Percentiles rank a stretch among this genome's conserved stretches.
These are phyloP conservation scores for Monilinia fructicola DNA, from an alignment of 2,329 filamentous ascomycete genomes.

Conservation along the genomic window DNA sequence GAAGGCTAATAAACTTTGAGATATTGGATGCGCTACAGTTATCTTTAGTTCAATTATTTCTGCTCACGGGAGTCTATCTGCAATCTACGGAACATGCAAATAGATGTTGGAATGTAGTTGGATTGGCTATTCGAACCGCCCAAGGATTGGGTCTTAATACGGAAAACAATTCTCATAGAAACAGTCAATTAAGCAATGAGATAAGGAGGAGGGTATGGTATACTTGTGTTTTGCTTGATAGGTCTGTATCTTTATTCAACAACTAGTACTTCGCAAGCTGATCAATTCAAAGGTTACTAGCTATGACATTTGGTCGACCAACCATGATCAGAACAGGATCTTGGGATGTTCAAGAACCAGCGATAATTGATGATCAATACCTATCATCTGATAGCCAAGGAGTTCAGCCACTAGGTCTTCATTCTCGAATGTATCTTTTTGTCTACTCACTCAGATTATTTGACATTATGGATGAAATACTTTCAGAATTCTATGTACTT, in stretches of 20 bases:
- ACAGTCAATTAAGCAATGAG: constrained; percentile 36
- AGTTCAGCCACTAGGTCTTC: constrained; percentile 29
- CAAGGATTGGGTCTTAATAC: constrained; percentile 38
- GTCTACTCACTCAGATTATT: constrained; percentile 30
- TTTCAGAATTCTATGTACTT: constrained; percentile 25
- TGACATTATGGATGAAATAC: constrained; percentile 30
- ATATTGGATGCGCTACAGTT: constrained; percentile 36
- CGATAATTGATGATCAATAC: constrained; percentile 40
- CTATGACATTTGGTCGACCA: constrained; percentile 39
- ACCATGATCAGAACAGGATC: constrained; percentile 28
- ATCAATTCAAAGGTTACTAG: constrained; percentile 26
- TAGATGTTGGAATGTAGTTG: constrained; percentile 40
- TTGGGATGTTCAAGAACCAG: constrained; percentile 21
- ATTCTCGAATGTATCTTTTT: constrained; percentile 35
- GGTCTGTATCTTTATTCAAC: constrained; percentile 26
- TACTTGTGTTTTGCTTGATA: constrained; percentile 38
- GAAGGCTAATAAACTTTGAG: constrained; percentile 35
- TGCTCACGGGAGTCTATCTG: constrained; percentile 39
- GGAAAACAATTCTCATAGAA: constrained; percentile 4
- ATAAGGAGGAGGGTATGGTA: constrained; percentile 41
- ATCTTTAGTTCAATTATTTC: constrained; percentile 38
- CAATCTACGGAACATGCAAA: constrained; percentile 37
- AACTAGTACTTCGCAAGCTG: constrained; percentile 8
- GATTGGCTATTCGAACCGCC: constrained; percentile 39
- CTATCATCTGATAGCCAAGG: constrained; percentile 32